Percentiles rank a stretch among this genome's conserved stretches.
These are phyloP conservation scores for Cyberlindnera petersonii DNA, from an alignment of 805 yeast genomes.

Conservation along the genomic window DNA sequence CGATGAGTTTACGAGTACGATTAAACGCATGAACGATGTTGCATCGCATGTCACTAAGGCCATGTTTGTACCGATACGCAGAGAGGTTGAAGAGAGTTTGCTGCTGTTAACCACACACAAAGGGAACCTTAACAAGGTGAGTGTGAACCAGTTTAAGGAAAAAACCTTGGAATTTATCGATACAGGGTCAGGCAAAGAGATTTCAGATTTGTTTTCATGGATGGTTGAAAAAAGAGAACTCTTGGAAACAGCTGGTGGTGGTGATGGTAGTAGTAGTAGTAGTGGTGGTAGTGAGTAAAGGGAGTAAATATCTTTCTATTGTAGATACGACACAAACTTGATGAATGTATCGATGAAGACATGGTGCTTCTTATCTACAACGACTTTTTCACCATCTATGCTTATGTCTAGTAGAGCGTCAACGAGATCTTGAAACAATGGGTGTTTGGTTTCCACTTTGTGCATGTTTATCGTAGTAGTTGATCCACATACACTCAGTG, in stretches of 20 bases:
- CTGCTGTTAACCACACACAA: background rate
- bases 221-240: background rate
- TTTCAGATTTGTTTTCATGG: constrained; percentile 1
- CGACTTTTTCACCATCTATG: background rate
- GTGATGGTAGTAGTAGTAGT: background rate
- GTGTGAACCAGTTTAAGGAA: background rate
- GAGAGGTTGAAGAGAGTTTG: background rate
- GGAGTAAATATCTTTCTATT: background rate
- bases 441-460: background rate
- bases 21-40: background rate
- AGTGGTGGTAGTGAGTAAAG: background rate
- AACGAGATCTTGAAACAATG: background rate
- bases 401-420: background rate
- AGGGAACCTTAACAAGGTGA: background rate
- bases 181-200: background rate
- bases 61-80: background rate
- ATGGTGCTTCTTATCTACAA: background rate
- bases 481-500: background rate
- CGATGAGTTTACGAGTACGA: background rate
- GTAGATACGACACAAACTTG: constrained; percentile 6
- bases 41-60: background rate
- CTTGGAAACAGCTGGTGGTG: background rate
- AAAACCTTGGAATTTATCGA: background rate
- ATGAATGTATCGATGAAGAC: constrained; percentile 11
- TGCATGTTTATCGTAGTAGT: background rate